Percentiles rank a stretch among this genome's conserved stretches.
Conservation (phyloP, 2,329 filamentous ascomycete species). For the Claviceps spartinae region DNA sequence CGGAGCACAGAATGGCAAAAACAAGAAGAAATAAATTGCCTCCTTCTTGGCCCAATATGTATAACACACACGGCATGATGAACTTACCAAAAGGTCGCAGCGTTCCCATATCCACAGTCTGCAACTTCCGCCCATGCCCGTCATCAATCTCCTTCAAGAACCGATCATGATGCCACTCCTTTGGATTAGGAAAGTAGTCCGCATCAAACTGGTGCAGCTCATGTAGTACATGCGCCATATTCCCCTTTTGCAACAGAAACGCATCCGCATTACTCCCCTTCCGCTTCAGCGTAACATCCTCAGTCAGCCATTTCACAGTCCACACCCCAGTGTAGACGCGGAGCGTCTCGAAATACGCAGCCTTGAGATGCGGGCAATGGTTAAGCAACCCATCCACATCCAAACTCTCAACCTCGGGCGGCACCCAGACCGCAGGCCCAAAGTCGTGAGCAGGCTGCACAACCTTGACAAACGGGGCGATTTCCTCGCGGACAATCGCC, state of each 20-base stretch:
- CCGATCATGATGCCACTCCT: conserved; percentile 21
- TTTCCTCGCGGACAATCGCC: conserved; percentile 24
- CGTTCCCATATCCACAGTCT: conserved; percentile 13
- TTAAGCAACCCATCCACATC: conserved; percentile 23
- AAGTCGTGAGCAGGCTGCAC: conserved; percentile 23
- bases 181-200: conserved; percentile 17
- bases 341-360: conserved; percentile 26
- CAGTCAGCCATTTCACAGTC: conserved; percentile 17
- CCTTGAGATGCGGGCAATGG: conserved; percentile 25
- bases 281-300: conserved; percentile 19
- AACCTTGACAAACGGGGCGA: conserved; percentile 19
- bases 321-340: conserved; percentile 24
- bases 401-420: conserved; percentile 19
- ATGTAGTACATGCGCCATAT: conserved; percentile 20
- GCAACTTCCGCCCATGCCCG: conserved; percentile 12
- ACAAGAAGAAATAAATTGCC: background rate
- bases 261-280: conserved; percentile 9
- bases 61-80: background rate
- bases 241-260: conserved; percentile 21
- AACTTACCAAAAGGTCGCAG: conserved; percentile 22
- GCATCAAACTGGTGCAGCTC: conserved; percentile 24
- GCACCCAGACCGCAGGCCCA: conserved; percentile 21
- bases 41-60: too few relatives aligned
- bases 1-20: background rate
- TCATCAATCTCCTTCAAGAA: conserved; percentile 17